These are phyloP conservation scores for Teunomyces panamensis DNA, from an alignment of 805 yeast genomes.

Conservation along the genomic window DNA sequence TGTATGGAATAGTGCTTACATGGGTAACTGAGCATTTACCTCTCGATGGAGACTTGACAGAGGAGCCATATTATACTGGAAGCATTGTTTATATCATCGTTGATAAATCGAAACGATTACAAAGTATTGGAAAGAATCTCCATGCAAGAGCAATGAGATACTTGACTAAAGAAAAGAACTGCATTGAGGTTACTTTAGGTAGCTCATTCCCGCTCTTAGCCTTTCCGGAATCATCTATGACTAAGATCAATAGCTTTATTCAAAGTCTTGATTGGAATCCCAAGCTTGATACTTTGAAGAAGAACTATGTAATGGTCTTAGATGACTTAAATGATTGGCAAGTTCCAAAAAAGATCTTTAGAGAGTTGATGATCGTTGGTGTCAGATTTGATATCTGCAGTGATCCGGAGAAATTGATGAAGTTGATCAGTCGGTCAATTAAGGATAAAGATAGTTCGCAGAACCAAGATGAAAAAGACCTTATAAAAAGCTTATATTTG, in stretches of 20 bases:
- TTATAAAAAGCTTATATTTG: conserved; percentile 27
- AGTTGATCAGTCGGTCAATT: conserved; percentile 32
- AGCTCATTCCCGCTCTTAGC: conserved; percentile 46
- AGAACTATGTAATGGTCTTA: conserved; percentile 39
- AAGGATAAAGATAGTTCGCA: conserved; percentile 6
- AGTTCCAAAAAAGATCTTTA: conserved; percentile 52
- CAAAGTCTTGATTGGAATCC: conserved; percentile 42
- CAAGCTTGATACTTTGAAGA: conserved; percentile 13
- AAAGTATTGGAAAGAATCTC: conserved; percentile 53
- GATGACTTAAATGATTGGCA: conserved; percentile 45
- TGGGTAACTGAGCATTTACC: conserved; percentile 40
- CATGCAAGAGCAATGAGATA: conserved; percentile 53
- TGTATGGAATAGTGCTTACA: conserved; percentile 54
- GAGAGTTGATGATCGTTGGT: conserved; percentile 55
- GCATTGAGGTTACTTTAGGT: conserved; percentile 42
- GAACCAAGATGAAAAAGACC: conserved; percentile 19
- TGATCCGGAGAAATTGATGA: conserved; percentile 39
- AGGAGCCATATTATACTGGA: conserved; percentile 27
- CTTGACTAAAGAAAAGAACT: conserved; percentile 41
- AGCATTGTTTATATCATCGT: conserved; percentile 47
- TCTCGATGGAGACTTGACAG: conserved; percentile 12
- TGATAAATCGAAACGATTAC: conserved; percentile 51
- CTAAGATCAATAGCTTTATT: conserved; percentile 24
- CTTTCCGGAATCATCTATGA: conserved; percentile 18
- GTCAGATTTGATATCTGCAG: conserved; percentile 55